phyloP scores from a whole-genome alignment of 441 rosid species.

The Aleurites moluccanus region DNA sequence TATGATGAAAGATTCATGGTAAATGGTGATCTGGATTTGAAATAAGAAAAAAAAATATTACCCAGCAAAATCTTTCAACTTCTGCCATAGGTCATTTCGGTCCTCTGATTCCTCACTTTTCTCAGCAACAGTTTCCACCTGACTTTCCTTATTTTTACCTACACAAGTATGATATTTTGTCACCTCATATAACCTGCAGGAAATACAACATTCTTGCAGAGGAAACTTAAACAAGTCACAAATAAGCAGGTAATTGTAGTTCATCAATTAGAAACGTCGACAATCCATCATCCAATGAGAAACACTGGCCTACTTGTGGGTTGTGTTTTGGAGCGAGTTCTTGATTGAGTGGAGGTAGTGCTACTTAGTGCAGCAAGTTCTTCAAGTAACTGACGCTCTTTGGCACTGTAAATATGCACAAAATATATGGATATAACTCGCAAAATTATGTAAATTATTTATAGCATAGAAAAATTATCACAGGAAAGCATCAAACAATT shows the following conservation, averaged over 20 bases:
- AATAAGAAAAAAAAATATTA: slow-evolving; percentile 34
- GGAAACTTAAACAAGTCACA: no score
- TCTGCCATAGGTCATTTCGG: slow-evolving; percentile 59
- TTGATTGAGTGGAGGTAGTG: slow-evolving; percentile 37
- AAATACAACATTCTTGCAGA: no score
- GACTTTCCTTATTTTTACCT: slow-evolving; percentile 23
- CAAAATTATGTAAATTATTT: background rate
- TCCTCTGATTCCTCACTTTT: slow-evolving; percentile 51
- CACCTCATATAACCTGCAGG: background rate
- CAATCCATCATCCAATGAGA: slow-evolving; percentile 7
- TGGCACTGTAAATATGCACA: slow-evolving; percentile 44
- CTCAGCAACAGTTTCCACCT: slow-evolving; percentile 39
- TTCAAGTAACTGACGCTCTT: slow-evolving; percentile 83
- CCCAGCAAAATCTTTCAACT: slow-evolving; percentile 72
- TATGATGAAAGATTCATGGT: background rate
- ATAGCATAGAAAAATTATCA: background rate
- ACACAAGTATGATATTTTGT: background rate
- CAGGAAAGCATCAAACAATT: background rate
- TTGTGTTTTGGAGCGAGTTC: slow-evolving; percentile 52
- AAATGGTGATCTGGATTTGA: background rate
- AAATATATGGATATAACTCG: slow-evolving; percentile 12
- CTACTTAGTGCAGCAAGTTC: slow-evolving; percentile 67
- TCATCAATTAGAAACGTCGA: background rate
- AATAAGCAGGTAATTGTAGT: background rate
- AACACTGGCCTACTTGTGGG: slow-evolving; percentile 46